These are phyloP conservation scores for Edaphochlamys debaryana DNA, from an alignment of 139 green algal genomes.

Conservation along the genomic window DNA sequence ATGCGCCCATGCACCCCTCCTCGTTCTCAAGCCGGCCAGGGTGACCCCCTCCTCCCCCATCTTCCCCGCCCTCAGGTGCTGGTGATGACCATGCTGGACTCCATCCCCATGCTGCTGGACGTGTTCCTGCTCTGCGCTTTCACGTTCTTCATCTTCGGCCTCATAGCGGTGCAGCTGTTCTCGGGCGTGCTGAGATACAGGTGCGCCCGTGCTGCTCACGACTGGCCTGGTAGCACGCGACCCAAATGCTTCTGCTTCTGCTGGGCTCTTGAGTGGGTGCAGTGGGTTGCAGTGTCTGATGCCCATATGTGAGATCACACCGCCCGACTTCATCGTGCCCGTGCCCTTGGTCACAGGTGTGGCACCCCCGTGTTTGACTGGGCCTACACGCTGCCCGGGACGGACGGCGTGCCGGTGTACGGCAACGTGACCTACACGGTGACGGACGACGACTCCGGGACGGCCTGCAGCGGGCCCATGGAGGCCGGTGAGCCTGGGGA, in stretches of 20 bases:
- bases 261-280: neutral
- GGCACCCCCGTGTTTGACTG: slow-evolving; percentile 3
- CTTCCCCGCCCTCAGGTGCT: no score
- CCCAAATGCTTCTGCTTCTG: no score
- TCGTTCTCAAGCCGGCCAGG: no score
- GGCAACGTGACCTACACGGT: slow-evolving; percentile 48
- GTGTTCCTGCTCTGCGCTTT: slow-evolving; percentile 78
- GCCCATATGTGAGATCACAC: no score
- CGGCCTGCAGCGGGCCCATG: slow-evolving; percentile 52
- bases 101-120: slow-evolving; percentile 79
- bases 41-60: no score
- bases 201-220: no score
- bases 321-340: no score
- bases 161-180: slow-evolving; percentile 79
- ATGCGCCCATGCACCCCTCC: no score
- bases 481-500: neutral
- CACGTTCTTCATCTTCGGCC: slow-evolving; percentile 80
- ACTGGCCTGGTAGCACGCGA: no score
- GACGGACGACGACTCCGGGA: neutral
- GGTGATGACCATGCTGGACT: slow-evolving; percentile 73
- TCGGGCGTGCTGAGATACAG: slow-evolving; percentile 52
- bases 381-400: neutral
- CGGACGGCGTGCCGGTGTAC: neutral
- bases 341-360: slow-evolving; percentile 45
- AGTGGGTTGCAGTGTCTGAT: neutral